Evolutionary conservation across 2,329 filamentous ascomycete genomes (phyloP), one percentile per base, ranked within the genome.

Genomic region (Trichoderma sp.): DNA sequence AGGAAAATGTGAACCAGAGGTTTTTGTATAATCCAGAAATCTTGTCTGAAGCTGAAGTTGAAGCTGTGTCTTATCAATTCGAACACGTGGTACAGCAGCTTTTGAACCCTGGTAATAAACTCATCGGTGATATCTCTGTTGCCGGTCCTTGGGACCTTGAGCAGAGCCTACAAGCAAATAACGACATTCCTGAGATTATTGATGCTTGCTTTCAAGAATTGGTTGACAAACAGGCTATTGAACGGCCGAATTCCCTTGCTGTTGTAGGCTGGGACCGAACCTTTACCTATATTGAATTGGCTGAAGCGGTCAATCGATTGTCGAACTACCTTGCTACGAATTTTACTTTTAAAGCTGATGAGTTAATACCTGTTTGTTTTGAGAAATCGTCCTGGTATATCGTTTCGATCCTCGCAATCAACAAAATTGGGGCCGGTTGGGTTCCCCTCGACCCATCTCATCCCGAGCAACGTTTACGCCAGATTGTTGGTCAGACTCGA

Each of bases 311-410:
- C 15, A 71, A 71, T 12, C 55, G 57, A 20, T 50, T 71, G 32
- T 23, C 64, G 1, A 28, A 71, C 17, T 23, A 68, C 23, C 73
- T 73, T 3, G 11, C 59, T 1, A n/a, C 57, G 2, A 65, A 13
- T 1, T 69, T 62, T 26, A 3, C 11, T 1, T 23, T 73, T 6
- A 69, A 66, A 13, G 1, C 26, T 7, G 65, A 69, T 13, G 72
- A 73, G 4, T 17, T 73, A 3, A 73, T 80, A 0, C 75, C 75
- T 3, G 58, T 80, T 0, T 79, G 76, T 55, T 79, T 79, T 17
- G 77, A 79, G 13, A 80, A 80, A 36, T 78, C 76, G 0, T 62
- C 69, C 0, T 76, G 74, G 74, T 43, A 71, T 6, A 26, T 75
- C 1, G 72, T 76, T 23, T 34, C 74, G 3, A 73, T 74, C 47